Conservation (phyloP, 2,329 filamentous ascomycete species). For the Orbilia javanica region DNA sequence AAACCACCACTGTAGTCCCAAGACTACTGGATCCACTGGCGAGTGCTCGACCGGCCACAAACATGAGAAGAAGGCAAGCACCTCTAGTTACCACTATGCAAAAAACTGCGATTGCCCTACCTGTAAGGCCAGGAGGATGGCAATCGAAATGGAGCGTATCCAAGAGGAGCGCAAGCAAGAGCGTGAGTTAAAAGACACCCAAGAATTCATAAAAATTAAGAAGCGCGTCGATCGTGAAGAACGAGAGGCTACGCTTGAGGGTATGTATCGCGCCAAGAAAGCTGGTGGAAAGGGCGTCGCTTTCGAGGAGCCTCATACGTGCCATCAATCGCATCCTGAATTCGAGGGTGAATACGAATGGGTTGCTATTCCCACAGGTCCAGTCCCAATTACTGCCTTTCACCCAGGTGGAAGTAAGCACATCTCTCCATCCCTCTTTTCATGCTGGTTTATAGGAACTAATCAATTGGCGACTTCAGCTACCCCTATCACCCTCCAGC, state of each 20-base stretch:
- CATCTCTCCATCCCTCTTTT: background rate
- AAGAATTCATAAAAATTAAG: conserved; percentile 42
- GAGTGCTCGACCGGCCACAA: conserved; percentile 1
- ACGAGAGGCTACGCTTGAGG: conserved; percentile 29
- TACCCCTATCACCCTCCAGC: conserved; percentile 35
- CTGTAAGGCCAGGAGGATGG: conserved; percentile 51
- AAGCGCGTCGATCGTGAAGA: conserved; percentile 47
- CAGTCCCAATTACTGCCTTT: conserved; percentile 29
- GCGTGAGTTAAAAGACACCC: conserved; percentile 42
- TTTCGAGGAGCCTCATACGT: conserved; percentile 6
- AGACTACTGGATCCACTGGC: background rate
- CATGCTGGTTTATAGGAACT: background rate
- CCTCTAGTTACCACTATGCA: conserved; percentile 37
- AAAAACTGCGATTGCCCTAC: conserved; percentile 31
- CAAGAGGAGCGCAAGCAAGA: conserved; percentile 44
- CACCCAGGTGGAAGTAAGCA: conserved; percentile 39
- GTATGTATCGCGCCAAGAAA: conserved; percentile 38
- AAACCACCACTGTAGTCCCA: conserved; percentile 17
- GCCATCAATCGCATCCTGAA: background rate
- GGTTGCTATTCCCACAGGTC: conserved; percentile 6
- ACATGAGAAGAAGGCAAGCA: conserved; percentile 15
- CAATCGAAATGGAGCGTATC: conserved; percentile 46
- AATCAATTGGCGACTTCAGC: conserved; percentile 8
- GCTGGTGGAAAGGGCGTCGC: background rate
- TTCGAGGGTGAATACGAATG: conserved; percentile 29